Percentiles rank a stretch among this genome's conserved stretches.
phyloP scores from a whole-genome alignment of 495 filamentous ascomycete species.

The Annulohypoxylon moriforme region DNA sequence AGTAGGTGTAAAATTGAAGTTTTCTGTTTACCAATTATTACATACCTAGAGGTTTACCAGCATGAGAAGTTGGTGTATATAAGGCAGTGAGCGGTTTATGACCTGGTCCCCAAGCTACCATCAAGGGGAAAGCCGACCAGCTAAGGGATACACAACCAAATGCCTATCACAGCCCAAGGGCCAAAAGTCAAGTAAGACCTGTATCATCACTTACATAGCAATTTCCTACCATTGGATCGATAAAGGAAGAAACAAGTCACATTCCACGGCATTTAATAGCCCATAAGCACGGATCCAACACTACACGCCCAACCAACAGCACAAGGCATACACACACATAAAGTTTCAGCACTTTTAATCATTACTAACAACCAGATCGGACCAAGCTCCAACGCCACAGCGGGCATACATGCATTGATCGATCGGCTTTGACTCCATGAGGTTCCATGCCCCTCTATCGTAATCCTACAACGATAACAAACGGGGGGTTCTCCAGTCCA shows the following conservation, averaged over 20 bases:
- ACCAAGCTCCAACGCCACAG: conserved; percentile 8
- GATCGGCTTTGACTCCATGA: conserved; percentile 19
- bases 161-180: not conserved
- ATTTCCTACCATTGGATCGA: not conserved
- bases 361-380: not conserved
- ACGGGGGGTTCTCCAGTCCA: not conserved
- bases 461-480: conserved; percentile 35
- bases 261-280: not conserved
- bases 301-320: not conserved
- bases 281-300: not conserved
- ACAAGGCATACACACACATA: not conserved
- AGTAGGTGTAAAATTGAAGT: not conserved
- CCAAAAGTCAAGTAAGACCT: not conserved
- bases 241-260: not conserved
- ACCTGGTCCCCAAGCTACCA: too few species aligned
- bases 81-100: too few species aligned
- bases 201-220: too few species aligned
- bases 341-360: not conserved
- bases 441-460: conserved; percentile 23
- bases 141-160: not conserved
- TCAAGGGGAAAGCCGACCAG: not conserved
- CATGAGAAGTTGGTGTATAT: not conserved
- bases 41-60: too few species aligned
- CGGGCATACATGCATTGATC: conserved; percentile 20
- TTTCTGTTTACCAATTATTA: not conserved